A percentile compares a stretch with the other conserved stretches of the same genome.
These are phyloP conservation scores for Annona squamosa DNA, from an alignment of 164 flowering plant species.

Conservation along the genomic window DNA sequence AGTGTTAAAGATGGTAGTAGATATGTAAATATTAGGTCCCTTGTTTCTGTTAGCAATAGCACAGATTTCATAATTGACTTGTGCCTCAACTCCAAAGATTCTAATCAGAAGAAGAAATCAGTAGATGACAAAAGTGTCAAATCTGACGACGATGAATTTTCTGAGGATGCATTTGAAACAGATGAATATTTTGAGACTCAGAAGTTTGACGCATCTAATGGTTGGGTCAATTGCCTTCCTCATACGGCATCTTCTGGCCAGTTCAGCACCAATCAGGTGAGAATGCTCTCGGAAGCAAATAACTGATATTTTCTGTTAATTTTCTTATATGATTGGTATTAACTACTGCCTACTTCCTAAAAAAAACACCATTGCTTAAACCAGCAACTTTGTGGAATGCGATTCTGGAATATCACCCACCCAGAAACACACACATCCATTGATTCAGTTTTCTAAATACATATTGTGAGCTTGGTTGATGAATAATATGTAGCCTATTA, in stretches of 20 bases:
- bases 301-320: not conserved
- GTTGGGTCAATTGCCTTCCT: slow-evolving; percentile 47
- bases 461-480: not conserved
- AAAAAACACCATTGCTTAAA: not conserved
- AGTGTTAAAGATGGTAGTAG: slow-evolving; percentile 64
- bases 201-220: slow-evolving; percentile 43
- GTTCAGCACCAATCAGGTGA: slow-evolving; percentile 27
- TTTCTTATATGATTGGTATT: not conserved
- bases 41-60: slow-evolving; percentile 70
- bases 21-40: slow-evolving; percentile 78
- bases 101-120: slow-evolving; percentile 18
- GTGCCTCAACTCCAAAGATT: slow-evolving; percentile 41
- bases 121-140: slow-evolving; percentile 17
- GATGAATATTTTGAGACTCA: slow-evolving; percentile 68
- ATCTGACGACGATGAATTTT: slow-evolving; percentile 19
- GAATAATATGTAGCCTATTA: not conserved
- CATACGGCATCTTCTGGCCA: slow-evolving; percentile 7
- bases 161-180: slow-evolving; percentile 20
- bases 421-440: not conserved
- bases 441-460: not conserved
- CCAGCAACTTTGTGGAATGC: not conserved
- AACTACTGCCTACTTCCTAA: not conserved
- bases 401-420: not conserved
- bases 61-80: slow-evolving; percentile 71
- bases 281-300: slow-evolving; percentile 5